Conservation (phyloP, 2,329 filamentous ascomycete species). For the Pseudopithomyces maydicus region DNA sequence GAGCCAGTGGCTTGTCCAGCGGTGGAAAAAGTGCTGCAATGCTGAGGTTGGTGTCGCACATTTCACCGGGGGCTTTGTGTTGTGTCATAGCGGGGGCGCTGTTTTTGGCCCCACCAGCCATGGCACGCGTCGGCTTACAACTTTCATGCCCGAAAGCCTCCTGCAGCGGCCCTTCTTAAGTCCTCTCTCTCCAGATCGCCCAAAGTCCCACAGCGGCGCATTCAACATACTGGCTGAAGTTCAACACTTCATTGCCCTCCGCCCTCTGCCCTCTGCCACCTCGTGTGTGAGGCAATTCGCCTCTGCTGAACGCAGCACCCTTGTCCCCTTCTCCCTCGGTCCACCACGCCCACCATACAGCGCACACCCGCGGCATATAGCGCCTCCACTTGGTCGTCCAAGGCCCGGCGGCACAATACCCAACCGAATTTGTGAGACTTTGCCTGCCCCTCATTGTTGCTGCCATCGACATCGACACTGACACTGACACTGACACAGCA, state of each 20-base stretch:
- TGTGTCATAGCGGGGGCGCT: background rate
- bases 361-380: slow-evolving; percentile 33
- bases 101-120: background rate
- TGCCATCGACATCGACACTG: slow-evolving; percentile 7
- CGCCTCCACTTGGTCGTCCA: slow-evolving; percentile 26
- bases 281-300: background rate
- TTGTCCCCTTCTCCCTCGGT: slow-evolving; percentile 13
- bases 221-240: slow-evolving; percentile 34
- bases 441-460: slow-evolving; percentile 21
- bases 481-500: slow-evolving; percentile 11
- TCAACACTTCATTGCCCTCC: slow-evolving; percentile 40
- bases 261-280: background rate
- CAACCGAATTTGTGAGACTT: slow-evolving; percentile 14
- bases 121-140: background rate
- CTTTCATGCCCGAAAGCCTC: background rate
- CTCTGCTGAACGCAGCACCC: slow-evolving; percentile 11
- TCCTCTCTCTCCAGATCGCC: background rate
- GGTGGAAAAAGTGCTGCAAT: no score
- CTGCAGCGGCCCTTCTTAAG: background rate
- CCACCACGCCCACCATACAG: slow-evolving; percentile 24
- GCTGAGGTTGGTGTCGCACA: no score
- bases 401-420: slow-evolving; percentile 17
- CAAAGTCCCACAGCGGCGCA: background rate
- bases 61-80: background rate
- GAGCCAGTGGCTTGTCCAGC: no score